Percentiles rank a stretch among this genome's conserved stretches.
These are phyloP conservation scores for Phytophthora multivora DNA, from an alignment of 352 stramenopile species.

Conservation along the genomic window DNA sequence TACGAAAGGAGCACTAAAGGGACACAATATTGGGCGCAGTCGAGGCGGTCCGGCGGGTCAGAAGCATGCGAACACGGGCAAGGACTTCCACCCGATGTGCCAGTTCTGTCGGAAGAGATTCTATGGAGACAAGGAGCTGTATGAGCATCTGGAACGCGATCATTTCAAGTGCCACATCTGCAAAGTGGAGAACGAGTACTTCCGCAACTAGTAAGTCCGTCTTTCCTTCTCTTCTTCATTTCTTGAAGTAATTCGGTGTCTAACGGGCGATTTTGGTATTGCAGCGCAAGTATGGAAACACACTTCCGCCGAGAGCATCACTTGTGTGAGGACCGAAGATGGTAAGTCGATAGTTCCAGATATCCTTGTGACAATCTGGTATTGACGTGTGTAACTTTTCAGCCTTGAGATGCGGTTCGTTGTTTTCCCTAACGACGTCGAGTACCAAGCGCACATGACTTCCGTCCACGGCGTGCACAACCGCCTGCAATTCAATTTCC, in stretches of 20 bases:
- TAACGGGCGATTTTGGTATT: constrained; percentile 23
- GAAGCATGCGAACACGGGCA: constrained; percentile 62
- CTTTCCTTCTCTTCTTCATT: background rate
- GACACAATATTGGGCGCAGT: constrained; percentile 66
- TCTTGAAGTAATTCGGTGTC: background rate
- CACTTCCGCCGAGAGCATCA: constrained; percentile 87
- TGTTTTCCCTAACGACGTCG: constrained; percentile 86
- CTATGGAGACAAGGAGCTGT: constrained; percentile 86
- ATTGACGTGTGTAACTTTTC: constrained; percentile 5
- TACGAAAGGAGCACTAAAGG: constrained; percentile 67
- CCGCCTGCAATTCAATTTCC: constrained; percentile 76
- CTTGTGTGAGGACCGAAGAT: constrained; percentile 84
- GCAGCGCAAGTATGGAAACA: constrained; percentile 75
- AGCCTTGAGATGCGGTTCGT: constrained; percentile 87
- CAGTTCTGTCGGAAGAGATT: constrained; percentile 89
- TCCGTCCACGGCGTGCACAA: constrained; percentile 76
- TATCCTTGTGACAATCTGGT: background rate
- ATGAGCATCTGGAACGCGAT: constrained; percentile 87
- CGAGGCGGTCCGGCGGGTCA: constrained; percentile 33
- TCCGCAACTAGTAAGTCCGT: constrained; percentile 85
- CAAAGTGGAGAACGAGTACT: constrained; percentile 89
- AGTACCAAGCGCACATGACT: constrained; percentile 88
- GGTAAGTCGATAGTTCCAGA: constrained; percentile 38
- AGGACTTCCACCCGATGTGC: constrained; percentile 88
- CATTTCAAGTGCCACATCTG: constrained; percentile 93